These are phyloP conservation scores for Backusella tarrabulga DNA, from an alignment of 192 early-diverging fungal genomes.

Conservation along the genomic window DNA sequence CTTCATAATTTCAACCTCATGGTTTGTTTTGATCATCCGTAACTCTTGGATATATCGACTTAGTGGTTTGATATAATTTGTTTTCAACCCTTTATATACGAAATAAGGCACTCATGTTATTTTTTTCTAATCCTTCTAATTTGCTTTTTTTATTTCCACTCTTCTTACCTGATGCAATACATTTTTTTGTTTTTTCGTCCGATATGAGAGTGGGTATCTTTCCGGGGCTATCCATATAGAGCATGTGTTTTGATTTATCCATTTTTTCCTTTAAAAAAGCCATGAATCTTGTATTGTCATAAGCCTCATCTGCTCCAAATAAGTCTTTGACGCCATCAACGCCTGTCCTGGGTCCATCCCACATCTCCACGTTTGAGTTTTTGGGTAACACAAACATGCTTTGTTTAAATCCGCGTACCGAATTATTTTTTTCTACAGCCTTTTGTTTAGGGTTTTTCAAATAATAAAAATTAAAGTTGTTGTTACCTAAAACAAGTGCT, in stretches of 20 bases:
- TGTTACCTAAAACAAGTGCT: conserved; percentile 64
- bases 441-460: neutral
- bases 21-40: conserved; percentile 73
- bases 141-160: neutral
- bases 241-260: conserved; percentile 16
- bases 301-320: conserved; percentile 80
- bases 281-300: conserved; percentile 26
- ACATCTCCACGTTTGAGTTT: conserved; percentile 73
- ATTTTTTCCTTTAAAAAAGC: conserved; percentile 16
- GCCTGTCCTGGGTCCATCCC: conserved; percentile 92
- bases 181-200: conserved; percentile 1
- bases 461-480: neutral
- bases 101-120: neutral
- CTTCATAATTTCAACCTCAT: conserved; percentile 82
- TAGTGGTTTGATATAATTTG: conserved; percentile 39
- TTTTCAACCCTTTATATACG: conserved; percentile 14
- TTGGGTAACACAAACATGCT: conserved; percentile 86
- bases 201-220: conserved; percentile 14
- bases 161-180: conserved; percentile 20
- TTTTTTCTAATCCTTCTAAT: neutral
- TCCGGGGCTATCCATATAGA: conserved; percentile 31
- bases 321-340: conserved; percentile 69
- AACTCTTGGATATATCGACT: conserved; percentile 65
- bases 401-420: conserved; percentile 67
- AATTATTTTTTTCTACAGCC: conserved; percentile 46